Base-by-base conservation (phyloP, 1,284 basidiomycete genomes). In the Rhodotorula mucilaginosa region DNA sequence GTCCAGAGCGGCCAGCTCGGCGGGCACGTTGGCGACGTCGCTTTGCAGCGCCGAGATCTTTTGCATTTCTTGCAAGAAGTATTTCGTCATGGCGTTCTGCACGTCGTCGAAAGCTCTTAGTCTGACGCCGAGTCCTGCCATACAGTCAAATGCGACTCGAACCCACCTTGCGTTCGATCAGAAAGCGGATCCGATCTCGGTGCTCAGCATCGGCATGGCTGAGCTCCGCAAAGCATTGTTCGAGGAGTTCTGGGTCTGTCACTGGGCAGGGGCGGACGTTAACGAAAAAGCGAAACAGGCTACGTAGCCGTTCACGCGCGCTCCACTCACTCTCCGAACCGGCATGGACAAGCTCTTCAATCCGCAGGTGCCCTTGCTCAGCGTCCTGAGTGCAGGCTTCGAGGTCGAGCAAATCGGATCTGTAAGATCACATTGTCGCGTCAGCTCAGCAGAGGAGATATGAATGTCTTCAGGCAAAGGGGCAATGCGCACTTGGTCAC, bases 51-150 rank as follows among this genome's bases (percentile, higher is more conserved):
- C 67, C 47, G 77, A 78, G 46, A 79, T 75, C 13, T 72, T 72
- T 60, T 79, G 78, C 68, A 79, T 72, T 46, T 73, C 70, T 15
- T 61, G 47, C 16, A 77, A 61, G 23, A 77, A 68, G 61, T 77
- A 75, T 29, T 72, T 71, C 1, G 78, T 77, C 67, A 76, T 74
- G 23, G 74, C 78, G 59, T 79, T 79, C 77, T 78, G 70, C 31
- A 16, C 1, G 18, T 12, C 5, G 31, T 0, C 49, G 12, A 3
- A 7, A 26, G 2, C 7, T 26, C 29, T 56, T 3, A 56, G 54
- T 56, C 5, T 44, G 3, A 19, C 49, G 49, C 49, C 18, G 49
- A 44, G 2, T 39, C 2, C 31, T 18, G 2, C 39, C 5, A 58
- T 34, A 5, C 2, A 12, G 13, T 34, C 31, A 26, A 26, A 2